These are phyloP conservation scores for Drechslera avenae DNA, from an alignment of 2,329 filamentous ascomycete genomes.

Conservation along the genomic window DNA sequence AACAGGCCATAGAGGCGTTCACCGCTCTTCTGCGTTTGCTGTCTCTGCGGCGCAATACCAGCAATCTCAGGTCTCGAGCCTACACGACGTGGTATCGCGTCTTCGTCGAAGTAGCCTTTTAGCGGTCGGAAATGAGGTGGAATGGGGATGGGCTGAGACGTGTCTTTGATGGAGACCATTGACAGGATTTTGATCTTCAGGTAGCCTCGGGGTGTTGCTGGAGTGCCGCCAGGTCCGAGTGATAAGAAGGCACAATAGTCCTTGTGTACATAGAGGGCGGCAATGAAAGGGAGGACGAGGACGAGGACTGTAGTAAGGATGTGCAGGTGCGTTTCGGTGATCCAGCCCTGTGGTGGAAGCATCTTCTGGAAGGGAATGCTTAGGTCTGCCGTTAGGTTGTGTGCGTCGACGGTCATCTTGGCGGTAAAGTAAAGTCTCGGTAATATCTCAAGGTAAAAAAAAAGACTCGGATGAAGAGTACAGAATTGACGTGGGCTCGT, in stretches of 20 bases:
- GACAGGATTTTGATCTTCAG: constrained; percentile 73
- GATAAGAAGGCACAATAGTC: constrained; percentile 78
- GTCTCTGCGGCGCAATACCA: constrained; percentile 82
- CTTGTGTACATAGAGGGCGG: constrained; percentile 59
- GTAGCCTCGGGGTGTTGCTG: constrained; percentile 74
- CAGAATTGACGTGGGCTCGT: neutral
- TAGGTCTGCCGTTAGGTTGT: neutral
- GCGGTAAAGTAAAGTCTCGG: neutral
- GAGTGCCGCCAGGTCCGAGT: constrained; percentile 80
- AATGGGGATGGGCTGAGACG: constrained; percentile 64
- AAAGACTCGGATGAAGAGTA: neutral
- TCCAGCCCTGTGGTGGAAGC: neutral
- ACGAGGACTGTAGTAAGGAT: constrained; percentile 8
- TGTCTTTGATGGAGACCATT: constrained; percentile 72
- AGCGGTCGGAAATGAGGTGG: constrained; percentile 59
- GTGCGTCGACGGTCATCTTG: neutral
- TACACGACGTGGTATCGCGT: constrained; percentile 63
- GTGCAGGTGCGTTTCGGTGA: constrained; percentile 4
- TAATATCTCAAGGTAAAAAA: neutral
- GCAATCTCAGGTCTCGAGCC: constrained; percentile 70
- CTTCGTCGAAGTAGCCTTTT: constrained; percentile 61
- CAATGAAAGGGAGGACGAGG: constrained; percentile 33
- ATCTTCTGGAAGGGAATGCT: neutral
- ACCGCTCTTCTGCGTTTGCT: constrained; percentile 71
- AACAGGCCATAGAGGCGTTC: constrained; percentile 51